phyloP scores from a whole-genome alignment of 176 grass and related monocot species.

The Leersia perrieri region DNA sequence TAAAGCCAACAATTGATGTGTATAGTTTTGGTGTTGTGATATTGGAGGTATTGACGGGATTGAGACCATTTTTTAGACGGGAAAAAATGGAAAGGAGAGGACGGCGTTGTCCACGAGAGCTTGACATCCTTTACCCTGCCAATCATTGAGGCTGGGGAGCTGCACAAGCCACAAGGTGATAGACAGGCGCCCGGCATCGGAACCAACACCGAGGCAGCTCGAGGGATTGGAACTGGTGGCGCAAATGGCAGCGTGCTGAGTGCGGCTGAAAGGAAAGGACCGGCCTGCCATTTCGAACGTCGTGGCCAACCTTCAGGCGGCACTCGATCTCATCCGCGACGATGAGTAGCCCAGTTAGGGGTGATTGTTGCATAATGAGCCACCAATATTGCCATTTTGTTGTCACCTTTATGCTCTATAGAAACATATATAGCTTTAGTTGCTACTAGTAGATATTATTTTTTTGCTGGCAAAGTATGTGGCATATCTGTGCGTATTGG shows the following conservation, averaged over 20 bases:
- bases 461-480: no score
- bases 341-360: no score
- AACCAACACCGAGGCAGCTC: not conserved
- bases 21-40: no score
- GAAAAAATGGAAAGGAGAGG: conserved; percentile 20
- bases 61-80: conserved; percentile 28
- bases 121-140: conserved; percentile 42
- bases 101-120: not conserved
- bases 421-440: no score
- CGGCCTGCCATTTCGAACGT: conserved; percentile 41
- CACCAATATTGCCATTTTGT: no score
- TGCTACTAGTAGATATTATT: no score
- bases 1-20: no score
- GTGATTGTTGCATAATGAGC: no score
- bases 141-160: conserved; percentile 27
- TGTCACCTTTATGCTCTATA: no score
- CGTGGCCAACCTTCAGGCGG: conserved; percentile 40
- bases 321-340: conserved; percentile 5
- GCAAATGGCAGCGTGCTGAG: conserved; percentile 37
- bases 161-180: conserved; percentile 35
- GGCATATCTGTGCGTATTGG: no score
- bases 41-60: not conserved
- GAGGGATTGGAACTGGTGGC: conserved; percentile 52
- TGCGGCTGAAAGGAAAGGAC: conserved; percentile 23
- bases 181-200: conserved; percentile 25